A percentile compares a stretch with the other conserved stretches of the same genome.
Conservation (phyloP, 2,329 filamentous ascomycete species). For the Zopfia rhizophila region DNA sequence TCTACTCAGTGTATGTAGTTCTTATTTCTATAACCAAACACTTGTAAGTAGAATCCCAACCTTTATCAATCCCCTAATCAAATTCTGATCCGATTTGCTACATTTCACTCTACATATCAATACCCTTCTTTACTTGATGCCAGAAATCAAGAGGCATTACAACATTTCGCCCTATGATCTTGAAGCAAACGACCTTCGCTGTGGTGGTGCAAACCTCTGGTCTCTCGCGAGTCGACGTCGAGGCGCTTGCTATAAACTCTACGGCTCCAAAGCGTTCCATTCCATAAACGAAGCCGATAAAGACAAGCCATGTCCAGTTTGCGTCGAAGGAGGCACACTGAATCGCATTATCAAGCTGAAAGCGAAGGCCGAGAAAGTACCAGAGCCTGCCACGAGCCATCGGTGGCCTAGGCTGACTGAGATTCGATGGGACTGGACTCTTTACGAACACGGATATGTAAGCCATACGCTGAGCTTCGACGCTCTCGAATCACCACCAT, state of each 20-base stretch:
- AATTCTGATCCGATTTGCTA: neutral
- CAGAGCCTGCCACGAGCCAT: too few species aligned
- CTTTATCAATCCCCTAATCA: neutral
- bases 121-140: too few species aligned
- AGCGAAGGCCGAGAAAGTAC: too few species aligned
- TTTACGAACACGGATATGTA: too few species aligned
- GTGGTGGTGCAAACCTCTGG: conserved; percentile 29
- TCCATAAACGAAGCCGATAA: too few species aligned
- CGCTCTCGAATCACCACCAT: too few species aligned
- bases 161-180: conserved; percentile 25
- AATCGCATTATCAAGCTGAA: too few species aligned
- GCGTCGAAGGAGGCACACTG: conserved; percentile 19
- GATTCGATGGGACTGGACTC: too few species aligned
- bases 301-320: neutral
- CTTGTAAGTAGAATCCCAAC: conserved; percentile 26
- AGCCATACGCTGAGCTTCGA: too few species aligned
- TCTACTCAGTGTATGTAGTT: conserved; percentile 33
- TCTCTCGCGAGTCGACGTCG: conserved; percentile 42
- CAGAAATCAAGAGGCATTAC: conserved; percentile 41
- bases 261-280: conserved; percentile 43
- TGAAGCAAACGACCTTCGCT: conserved; percentile 18
- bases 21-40: conserved; percentile 43
- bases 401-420: too few species aligned
- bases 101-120: conserved; percentile 39
- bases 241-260: conserved; percentile 41